Conservation (phyloP, 345 rosid genomes). For the Lumnitzera littorea region DNA sequence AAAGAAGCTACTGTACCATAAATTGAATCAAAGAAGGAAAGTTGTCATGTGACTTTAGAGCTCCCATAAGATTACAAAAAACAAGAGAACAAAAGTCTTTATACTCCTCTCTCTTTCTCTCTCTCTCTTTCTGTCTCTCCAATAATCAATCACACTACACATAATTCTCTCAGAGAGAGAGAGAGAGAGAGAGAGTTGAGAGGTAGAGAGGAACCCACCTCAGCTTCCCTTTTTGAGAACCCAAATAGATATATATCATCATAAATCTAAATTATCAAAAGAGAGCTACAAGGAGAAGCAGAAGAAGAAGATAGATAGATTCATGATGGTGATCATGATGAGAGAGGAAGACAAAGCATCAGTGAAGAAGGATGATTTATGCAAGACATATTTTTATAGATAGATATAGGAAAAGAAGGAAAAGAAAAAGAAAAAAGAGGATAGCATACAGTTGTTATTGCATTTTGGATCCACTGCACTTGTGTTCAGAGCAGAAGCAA, state of each 20-base stretch:
- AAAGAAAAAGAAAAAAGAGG: constrained; percentile 1
- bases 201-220: constrained; percentile 28
- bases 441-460: constrained; percentile 6
- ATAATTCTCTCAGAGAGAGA: constrained; percentile 15
- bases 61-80: constrained; percentile 23
- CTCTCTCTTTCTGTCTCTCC: constrained; percentile 13
- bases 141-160: no score
- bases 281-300: not conserved
- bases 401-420: not conserved
- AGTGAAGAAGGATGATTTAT: not conserved
- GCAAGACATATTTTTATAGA: no score
- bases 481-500: no score
- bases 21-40: not conserved
- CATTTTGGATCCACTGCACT: not conserved
- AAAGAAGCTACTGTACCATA: not conserved
- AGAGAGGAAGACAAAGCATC: constrained; percentile 10
- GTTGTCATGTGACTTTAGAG: constrained; percentile 30
- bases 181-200: constrained; percentile 5
- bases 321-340: not conserved
- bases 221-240: constrained; percentile 16
- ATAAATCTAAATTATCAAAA: no score
- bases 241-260: constrained; percentile 1
- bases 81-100: constrained; percentile 27
- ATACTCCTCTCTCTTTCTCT: not conserved
- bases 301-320: not conserved